Percentiles rank a stretch among this genome's conserved stretches.
phyloP scores from a whole-genome alignment of 306 rosid genomes.

The Quercus cerris region DNA sequence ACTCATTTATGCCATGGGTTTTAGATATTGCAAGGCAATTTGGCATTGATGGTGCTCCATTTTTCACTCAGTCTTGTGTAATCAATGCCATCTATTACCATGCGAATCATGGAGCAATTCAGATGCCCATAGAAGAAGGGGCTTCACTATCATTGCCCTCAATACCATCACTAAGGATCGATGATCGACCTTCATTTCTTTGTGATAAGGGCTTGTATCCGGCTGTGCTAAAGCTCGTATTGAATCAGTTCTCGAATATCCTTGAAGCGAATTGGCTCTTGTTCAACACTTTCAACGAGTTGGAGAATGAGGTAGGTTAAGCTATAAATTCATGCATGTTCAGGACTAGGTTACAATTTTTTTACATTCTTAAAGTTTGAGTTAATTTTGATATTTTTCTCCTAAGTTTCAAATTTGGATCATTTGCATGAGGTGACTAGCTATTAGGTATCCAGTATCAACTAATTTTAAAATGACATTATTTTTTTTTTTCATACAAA shows the following conservation, averaged over 20 bases:
- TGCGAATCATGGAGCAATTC: not conserved
- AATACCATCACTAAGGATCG: not conserved
- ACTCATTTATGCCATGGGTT: constrained; percentile 29
- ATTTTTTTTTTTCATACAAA: too few species aligned
- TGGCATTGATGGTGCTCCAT: constrained; percentile 24
- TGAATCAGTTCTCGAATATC: constrained; percentile 11
- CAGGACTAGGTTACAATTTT: too few species aligned
- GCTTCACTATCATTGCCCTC: constrained; percentile 2
- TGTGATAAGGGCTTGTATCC: not conserved
- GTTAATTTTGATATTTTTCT: too few species aligned
- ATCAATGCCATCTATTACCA: constrained; percentile 6
- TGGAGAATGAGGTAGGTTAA: constrained; percentile 16
- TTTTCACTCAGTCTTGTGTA: constrained; percentile 25
- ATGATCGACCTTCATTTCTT: constrained; percentile 5
- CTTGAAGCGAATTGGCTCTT: constrained; percentile 7
- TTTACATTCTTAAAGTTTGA: too few species aligned
- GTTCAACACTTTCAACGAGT: not conserved
- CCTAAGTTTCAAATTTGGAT: too few species aligned
- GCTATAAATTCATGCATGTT: not conserved
- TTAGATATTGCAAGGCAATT: constrained; percentile 19
- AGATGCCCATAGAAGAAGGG: not conserved
- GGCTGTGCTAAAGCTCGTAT: not conserved
- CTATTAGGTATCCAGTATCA: too few species aligned
- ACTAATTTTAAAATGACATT: too few species aligned
- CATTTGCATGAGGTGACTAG: too few species aligned